These are phyloP conservation scores for Claviceps sp. DNA, from an alignment of 2,329 filamentous ascomycete species.

Conservation along the genomic window DNA sequence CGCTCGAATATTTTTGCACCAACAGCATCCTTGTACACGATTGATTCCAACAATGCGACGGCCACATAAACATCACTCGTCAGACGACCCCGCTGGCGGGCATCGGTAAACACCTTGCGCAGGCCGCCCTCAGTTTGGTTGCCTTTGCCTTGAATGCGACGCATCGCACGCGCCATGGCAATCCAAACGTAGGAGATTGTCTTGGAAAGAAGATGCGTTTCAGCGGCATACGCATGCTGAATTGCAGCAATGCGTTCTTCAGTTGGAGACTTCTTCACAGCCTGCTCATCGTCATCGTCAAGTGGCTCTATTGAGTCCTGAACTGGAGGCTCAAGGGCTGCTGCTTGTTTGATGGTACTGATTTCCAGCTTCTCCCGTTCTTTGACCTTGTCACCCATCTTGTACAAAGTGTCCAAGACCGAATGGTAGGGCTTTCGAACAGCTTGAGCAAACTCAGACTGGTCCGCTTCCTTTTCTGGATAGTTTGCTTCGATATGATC, in stretches of 20 bases:
- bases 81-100: conserved; percentile 72
- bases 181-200: conserved; percentile 94
- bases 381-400: conserved; percentile 61
- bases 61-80: conserved; percentile 93
- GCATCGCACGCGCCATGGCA: conserved; percentile 83
- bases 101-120: conserved; percentile 79
- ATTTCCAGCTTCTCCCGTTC: conserved; percentile 47
- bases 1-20: conserved; percentile 94
- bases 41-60: conserved; percentile 82
- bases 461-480: conserved; percentile 62
- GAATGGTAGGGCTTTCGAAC: conserved; percentile 76
- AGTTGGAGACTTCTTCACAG: conserved; percentile 38
- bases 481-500: conserved; percentile 75
- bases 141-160: conserved; percentile 80
- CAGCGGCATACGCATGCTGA: conserved; percentile 54
- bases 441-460: conserved; percentile 62
- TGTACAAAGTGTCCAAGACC: conserved; percentile 78
- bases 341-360: conserved; percentile 41
- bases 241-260: conserved; percentile 51
- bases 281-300: conserved; percentile 32
- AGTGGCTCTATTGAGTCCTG: conserved; percentile 28
- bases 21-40: conserved; percentile 88
- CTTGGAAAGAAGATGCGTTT: conserved; percentile 64
- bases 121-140: conserved; percentile 56
- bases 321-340: conserved; percentile 22